Base-by-base conservation (phyloP, 768 basidiomycete species). In the Gloeostereum incarnatum region DNA sequence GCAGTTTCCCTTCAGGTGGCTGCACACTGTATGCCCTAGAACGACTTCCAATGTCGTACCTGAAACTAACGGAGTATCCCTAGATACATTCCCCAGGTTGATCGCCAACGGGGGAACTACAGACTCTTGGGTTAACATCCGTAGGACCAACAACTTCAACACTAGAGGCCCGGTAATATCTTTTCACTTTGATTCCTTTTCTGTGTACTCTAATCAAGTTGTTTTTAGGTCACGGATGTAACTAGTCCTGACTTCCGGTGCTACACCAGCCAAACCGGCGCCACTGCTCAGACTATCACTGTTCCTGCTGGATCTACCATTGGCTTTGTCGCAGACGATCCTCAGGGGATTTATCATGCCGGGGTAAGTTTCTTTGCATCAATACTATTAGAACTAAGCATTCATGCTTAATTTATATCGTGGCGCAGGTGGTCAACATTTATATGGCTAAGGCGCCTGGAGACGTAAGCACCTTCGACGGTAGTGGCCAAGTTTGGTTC, bases 211-310 rank as follows among this genome's bases (percentile, higher is more conserved):
- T 39, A 10, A 5, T n/a, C n/a, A n/a, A n/a, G n/a, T n/a, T n/a
- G n/a, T n/a, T n/a, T n/a, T n/a, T 20, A 11, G 33, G 34, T 35
- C 21, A 27, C 26, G 5, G 63, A 71, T 42, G 68, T 72, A 25
- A 67, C 53, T 29, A 68, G 65, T 44, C 31, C 53, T n/a, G 68
- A 70, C 40, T 59, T 73, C 51, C 57, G 68, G 25, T 73, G 69
- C 55, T 69, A 73, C 51, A 63, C 59, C 41, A 62, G 63, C 2
- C 44, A 51, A 38, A 65, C 62, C 11, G 40, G 50, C 19, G 60
- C 62, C 4, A 62, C 61, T 5, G 66, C 71, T 6, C 42, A 58
- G 35, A 74, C 70, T 6, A 54, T 64, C 40, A 56, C 58, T 20
- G 67, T 71, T 34, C 52, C 61, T 30, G 71, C 70, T 26, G 71